Conservation (phyloP, 179 eudicot genomes). For the Actinidia arguta region DNA sequence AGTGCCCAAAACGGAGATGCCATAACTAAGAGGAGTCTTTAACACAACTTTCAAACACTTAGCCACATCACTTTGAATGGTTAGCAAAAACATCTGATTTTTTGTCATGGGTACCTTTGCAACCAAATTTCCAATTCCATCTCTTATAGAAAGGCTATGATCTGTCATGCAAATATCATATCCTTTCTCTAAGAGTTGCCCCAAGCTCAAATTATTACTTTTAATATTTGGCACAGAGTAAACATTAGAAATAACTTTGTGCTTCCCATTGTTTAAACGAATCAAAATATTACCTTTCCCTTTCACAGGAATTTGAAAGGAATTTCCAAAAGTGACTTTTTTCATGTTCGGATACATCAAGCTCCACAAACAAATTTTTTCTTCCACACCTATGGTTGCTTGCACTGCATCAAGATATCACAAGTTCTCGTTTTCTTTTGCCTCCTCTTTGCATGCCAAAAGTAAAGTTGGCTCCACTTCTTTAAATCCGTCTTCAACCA, state of each 20-base stretch:
- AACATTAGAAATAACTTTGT: background rate
- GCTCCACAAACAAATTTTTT: background rate
- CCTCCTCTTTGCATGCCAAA: background rate
- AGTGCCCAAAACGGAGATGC: slow-evolving; percentile 11
- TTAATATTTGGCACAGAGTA: background rate
- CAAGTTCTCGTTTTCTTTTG: background rate
- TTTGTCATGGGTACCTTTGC: background rate
- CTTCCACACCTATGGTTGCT: background rate
- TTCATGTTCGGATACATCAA: background rate
- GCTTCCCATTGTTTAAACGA: background rate
- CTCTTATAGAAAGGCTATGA: background rate
- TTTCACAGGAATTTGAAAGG: background rate
- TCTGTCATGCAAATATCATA: background rate
- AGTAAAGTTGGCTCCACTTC: background rate
- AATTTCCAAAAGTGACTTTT: background rate
- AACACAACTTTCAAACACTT: slow-evolving; percentile 10
- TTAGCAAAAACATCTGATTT: background rate
- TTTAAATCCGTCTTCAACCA: background rate
- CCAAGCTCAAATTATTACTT: background rate
- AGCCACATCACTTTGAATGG: slow-evolving; percentile 1
- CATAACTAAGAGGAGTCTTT: background rate
- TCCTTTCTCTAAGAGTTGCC: background rate
- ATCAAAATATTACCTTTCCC: background rate
- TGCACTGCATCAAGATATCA: background rate
- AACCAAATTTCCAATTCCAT: background rate